Evolutionary conservation across 768 basidiomycete genomes (phyloP), one percentile per base, ranked within the genome.

Genomic region (Mycena galopus): DNA sequence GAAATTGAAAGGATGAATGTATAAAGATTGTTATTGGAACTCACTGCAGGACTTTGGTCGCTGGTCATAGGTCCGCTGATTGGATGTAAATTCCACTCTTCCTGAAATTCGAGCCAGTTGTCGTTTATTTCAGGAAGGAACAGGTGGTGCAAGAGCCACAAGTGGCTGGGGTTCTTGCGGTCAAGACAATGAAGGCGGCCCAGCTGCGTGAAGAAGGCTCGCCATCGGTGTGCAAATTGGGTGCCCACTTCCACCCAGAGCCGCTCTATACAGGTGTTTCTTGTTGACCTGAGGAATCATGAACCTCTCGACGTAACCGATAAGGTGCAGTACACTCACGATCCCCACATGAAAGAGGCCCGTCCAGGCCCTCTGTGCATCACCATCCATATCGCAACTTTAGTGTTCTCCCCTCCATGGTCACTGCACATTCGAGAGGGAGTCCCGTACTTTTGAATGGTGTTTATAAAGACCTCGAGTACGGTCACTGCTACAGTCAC

Each of bases 21-120:
- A 10, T 25, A 53, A 53, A 5, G 25, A 8, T 5, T 10, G 25
- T 9, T 12, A 50, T 23, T 7, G 25, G 12, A 50, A 50, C 51
- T 27, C 51, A 53, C 51, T 27, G 56, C 56, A 2, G 59, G 59
- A 23, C 59, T 61, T 29, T 62, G 60, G 42, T 62, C 67, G 17
- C 75, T 66, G 7, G 67, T 74, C 21, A 29, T 33, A 19, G 21
- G 53, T 7, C 77, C 79, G 21, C 62, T 67, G 19, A 84, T 76
- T 2, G 79, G 75, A 65, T 84, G 81, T 12, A 73, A 33, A 63
- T 84, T 84, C 81, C 82, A 84, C 16, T 81, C 76, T 9, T 69
- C 11, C 21, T 73, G 77, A 65, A 84, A 83, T 8, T 62, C 39
- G 0, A 58, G 0, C 35, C 80, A 83, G 56, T 84, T 79, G 0